Evolutionary conservation across 2,329 filamentous ascomycete genomes (phyloP).

Genomic region (Albophoma yamanashiensis): DNA sequence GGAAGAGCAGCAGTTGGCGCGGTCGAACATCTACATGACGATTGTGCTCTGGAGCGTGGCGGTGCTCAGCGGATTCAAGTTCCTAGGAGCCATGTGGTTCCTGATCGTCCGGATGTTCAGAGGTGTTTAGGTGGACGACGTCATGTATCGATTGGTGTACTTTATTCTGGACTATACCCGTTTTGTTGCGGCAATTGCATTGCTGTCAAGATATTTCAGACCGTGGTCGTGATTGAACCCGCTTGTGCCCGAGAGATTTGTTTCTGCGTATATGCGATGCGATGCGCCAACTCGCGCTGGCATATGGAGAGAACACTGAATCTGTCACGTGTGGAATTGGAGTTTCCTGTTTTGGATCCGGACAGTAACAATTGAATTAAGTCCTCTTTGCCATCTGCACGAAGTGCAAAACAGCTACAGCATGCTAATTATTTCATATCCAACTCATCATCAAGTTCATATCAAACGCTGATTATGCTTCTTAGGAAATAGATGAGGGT

Average conservation of each 20-base stretch:
- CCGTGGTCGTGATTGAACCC: not conserved
- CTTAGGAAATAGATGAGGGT: not conserved
- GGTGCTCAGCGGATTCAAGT: conserved; percentile 73
- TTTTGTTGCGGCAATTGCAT: not conserved
- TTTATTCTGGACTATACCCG: not conserved
- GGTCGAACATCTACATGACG: conserved; percentile 73
- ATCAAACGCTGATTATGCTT: not conserved
- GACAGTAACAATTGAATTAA: not conserved
- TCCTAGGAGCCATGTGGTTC: conserved; percentile 84
- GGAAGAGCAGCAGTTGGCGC: conserved; percentile 35
- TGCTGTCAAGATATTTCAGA: not conserved
- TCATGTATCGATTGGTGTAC: not conserved
- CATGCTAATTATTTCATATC: not conserved
- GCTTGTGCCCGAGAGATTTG: not conserved
- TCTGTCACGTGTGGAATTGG: not conserved
- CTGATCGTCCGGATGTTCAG: conserved; percentile 81
- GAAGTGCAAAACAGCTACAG: not conserved
- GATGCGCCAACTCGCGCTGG: no score
- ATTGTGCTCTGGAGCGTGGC: conserved; percentile 87
- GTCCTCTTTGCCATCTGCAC: not conserved
- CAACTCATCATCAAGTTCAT: not conserved
- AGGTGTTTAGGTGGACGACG: conserved; percentile 37
- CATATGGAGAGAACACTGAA: not conserved
- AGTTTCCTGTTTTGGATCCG: not conserved
- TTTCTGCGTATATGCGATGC: not conserved